Evolutionary conservation across 23 red algal genomes (phyloP).

Genomic region (Gracilariopsis chorda): DNA sequence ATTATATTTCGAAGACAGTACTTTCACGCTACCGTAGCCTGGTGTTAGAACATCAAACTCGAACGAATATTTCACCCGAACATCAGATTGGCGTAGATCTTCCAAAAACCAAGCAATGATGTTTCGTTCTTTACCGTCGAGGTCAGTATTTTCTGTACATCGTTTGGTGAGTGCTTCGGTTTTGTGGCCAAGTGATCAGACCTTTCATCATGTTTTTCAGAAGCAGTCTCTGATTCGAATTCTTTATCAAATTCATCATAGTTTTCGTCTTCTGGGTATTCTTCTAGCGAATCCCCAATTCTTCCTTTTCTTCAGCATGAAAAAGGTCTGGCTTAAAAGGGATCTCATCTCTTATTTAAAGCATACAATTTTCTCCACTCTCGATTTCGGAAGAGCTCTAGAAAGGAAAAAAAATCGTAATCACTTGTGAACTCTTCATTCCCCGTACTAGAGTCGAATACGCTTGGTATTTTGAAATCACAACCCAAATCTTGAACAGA

Average conservation of each 20-base stretch:
- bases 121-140: no score
- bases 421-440: background rate
- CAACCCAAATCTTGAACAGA: background rate
- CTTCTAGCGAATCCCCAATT: no score
- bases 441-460: background rate
- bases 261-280: no score
- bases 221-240: background rate
- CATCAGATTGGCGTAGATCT: background rate
- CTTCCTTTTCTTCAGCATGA: background rate
- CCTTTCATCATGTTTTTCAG: background rate
- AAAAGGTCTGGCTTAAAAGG: background rate
- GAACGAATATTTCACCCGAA: background rate
- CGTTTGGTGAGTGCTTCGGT: no score
- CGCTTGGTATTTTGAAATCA: background rate
- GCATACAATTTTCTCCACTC: background rate
- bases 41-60: background rate
- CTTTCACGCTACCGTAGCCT: background rate
- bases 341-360: background rate
- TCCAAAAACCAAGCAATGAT: background rate
- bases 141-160: no score
- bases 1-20: background rate
- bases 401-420: background rate
- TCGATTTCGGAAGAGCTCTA: background rate
- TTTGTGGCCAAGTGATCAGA: background rate
- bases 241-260: background rate